Evolutionary conservation across 164 flowering plant genomes (phyloP), one percentile per base, ranked within the genome.

Genomic region (Berberis vulgaris): DNA sequence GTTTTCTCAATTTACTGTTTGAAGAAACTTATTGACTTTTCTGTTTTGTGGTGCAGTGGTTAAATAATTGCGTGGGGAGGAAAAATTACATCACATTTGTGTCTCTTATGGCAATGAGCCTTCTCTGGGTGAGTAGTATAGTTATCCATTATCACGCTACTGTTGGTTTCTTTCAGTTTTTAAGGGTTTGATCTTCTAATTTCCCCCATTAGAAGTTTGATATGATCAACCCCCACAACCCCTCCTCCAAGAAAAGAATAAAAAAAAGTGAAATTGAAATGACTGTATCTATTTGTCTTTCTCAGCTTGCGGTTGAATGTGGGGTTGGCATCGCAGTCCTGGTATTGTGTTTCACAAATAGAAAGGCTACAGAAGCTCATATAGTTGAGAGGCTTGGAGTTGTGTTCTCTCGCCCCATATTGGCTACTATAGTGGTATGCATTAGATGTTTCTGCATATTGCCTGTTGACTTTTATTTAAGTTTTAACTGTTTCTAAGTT

Each of bases 11-110:
- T 13, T 59, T 49, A 26, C 9, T 11, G 8, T 2, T 9, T 5
- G 9, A 1, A 53, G 47, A 43, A 13, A 38, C n/a, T 43, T 42
- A 6, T 66, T 52, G 12, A 41, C 26, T 54, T 43, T 63, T 39
- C 45, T 45, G 63, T 46, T 65, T 50, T 71, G 62, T 65, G 64
- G 49, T 75, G 73, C 85, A 89, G 97, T 89, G 97, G 97, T 66
- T 89, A 73, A 89, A 89, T 73, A 89, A 89, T 73, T 89, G 94
- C 57, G 94, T 89, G 62, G 97, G 97, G 62, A 79, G 90, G 68
- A 89, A 84, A 77, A 89, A 89, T 67, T 89, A 89, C 67, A 68
- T 78, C 57, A 83, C 90, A 26, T 89, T 89, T 73, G 78, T 89
- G 46, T 80, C 77, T 73, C 86, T 89, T 41, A 89, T 89, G 97